These are phyloP conservation scores for Metarhizium guizhouense DNA, from an alignment of 2,329 filamentous ascomycete genomes.

Conservation along the genomic window DNA sequence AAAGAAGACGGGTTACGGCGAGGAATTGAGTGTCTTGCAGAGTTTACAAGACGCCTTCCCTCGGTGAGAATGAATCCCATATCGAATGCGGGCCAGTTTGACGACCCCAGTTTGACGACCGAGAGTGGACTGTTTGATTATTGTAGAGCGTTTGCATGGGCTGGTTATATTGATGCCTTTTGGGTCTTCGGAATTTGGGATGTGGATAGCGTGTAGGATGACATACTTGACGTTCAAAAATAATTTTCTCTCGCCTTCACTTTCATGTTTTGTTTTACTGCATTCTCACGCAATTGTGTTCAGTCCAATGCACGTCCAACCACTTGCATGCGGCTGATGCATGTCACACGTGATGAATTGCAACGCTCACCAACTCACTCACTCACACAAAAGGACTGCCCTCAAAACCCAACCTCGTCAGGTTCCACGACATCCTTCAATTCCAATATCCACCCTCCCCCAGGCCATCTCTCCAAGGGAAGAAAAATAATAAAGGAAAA, in stretches of 20 bases:
- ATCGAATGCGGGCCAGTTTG: background rate
- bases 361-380: background rate
- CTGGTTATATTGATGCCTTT: background rate
- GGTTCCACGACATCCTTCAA: background rate
- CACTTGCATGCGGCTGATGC: background rate
- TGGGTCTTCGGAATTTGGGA: background rate
- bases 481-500: background rate
- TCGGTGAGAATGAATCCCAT: background rate
- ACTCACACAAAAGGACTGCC: background rate
- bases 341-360: background rate
- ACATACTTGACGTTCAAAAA: background rate
- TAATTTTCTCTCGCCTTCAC: background rate
- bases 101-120: background rate
- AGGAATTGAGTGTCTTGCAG: constrained; percentile 18
- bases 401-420: background rate
- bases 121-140: background rate
- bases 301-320: background rate
- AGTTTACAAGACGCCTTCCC: background rate
- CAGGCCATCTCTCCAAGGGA: background rate
- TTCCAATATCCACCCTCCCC: background rate
- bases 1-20: constrained; percentile 26
- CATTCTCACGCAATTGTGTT: background rate
- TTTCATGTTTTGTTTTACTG: background rate
- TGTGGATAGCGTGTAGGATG: background rate
- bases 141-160: background rate